Evolutionary conservation across 257 asterid species (phyloP).

Genomic region (Voacanga thouarsii): DNA sequence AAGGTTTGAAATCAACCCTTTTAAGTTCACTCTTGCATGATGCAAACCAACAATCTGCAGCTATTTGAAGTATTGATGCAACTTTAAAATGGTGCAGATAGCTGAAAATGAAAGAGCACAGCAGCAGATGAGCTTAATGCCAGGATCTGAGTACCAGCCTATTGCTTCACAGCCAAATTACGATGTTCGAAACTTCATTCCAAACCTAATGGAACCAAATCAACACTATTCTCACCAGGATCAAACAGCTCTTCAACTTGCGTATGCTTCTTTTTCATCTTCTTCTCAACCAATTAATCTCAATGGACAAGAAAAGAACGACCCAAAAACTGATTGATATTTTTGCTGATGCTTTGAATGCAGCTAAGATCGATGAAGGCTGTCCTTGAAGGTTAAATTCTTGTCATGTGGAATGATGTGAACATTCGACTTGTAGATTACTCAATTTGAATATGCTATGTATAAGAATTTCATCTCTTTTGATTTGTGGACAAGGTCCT

Average conservation of each 20-base stretch:
- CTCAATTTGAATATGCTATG: neutral
- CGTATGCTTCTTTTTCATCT: slow-evolving; percentile 36
- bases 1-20: slow-evolving; percentile 39
- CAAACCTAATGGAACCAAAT: slow-evolving; percentile 71
- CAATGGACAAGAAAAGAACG: neutral
- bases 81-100: slow-evolving; percentile 41
- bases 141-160: slow-evolving; percentile 48
- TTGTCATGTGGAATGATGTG: slow-evolving; percentile 1
- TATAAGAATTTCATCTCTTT: neutral
- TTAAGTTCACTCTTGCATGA: neutral
- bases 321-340: neutral
- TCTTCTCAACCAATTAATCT: neutral
- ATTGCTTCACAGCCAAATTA: slow-evolving; percentile 42
- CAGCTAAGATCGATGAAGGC: neutral
- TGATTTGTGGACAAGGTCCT: neutral
- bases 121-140: slow-evolving; percentile 69
- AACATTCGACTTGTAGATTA: neutral
- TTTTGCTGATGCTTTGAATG: neutral
- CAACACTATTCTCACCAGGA: slow-evolving; percentile 66
- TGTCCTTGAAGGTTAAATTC: neutral
- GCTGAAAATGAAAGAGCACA: slow-evolving; percentile 82
- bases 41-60: neutral
- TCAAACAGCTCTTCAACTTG: slow-evolving; percentile 79
- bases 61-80: neutral
- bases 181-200: slow-evolving; percentile 66